A percentile compares a stretch with the other conserved stretches of the same genome.
Conservation (phyloP, 75 land plant species). For the Gnetum montanum region DNA sequence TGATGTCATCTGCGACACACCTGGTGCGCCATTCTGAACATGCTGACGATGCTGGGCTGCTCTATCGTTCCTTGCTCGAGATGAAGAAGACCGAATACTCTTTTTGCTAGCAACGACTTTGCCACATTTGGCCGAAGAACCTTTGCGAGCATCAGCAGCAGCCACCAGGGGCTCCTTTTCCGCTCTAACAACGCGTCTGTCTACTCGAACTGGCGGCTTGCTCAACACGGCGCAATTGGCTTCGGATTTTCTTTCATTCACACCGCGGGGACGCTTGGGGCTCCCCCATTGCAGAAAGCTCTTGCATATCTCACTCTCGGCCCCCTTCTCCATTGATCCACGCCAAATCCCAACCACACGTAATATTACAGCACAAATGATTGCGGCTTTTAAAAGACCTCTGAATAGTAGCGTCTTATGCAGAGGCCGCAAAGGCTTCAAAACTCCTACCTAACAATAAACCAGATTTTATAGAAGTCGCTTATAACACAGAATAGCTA, state of each 20-base stretch:
- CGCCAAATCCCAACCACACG: no score
- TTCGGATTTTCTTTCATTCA: background rate
- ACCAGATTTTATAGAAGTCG: no score
- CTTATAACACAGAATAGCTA: no score
- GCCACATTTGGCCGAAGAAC: background rate
- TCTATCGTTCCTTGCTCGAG: background rate
- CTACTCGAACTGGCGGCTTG: background rate
- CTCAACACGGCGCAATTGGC: background rate
- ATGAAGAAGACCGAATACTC: background rate
- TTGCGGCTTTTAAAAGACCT: no score
- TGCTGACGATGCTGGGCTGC: background rate
- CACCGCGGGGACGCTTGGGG: conserved; percentile 2
- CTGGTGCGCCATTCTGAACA: background rate
- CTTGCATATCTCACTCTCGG: background rate
- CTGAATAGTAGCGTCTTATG: no score
- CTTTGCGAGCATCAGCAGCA: background rate
- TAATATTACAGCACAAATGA: no score
- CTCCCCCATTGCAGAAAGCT: conserved; percentile 3
- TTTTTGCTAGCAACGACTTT: background rate
- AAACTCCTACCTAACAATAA: no score
- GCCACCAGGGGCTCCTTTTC: background rate
- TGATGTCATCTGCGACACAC: background rate
- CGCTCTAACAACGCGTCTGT: conserved; percentile 1
- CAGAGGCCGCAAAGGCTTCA: no score
- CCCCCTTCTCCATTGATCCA: background rate